A percentile compares a stretch with the other conserved stretches of the same genome.
Conservation (phyloP, 805 yeast species). For the Yarrowia sp. region DNA sequence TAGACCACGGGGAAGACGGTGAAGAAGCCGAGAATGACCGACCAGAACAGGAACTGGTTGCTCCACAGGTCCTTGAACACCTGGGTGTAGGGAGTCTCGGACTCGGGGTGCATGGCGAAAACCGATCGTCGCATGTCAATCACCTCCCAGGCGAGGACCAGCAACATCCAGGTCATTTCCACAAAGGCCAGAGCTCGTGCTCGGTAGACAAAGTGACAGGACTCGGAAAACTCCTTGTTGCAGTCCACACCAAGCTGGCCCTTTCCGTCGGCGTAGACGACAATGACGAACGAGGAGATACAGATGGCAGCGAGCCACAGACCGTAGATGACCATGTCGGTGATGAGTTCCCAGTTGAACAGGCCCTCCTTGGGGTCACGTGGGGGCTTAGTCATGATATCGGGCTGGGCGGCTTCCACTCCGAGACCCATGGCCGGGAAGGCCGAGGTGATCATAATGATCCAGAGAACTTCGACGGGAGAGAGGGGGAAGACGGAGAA, state of each 20-base stretch:
- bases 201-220: constrained; percentile 69
- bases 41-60: constrained; percentile 83
- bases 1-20: constrained; percentile 83
- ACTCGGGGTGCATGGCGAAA: constrained; percentile 71
- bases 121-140: constrained; percentile 73
- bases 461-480: constrained; percentile 82
- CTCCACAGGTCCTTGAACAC: constrained; percentile 70
- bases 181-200: constrained; percentile 82
- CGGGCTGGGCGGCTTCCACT: constrained; percentile 68
- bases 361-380: constrained; percentile 61
- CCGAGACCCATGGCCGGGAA: constrained; percentile 88
- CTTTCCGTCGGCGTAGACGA: constrained; percentile 69
- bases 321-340: constrained; percentile 77
- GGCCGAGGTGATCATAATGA: constrained; percentile 77
- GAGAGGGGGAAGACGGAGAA: constrained; percentile 82
- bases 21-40: constrained; percentile 70
- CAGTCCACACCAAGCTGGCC: constrained; percentile 72
- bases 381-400: constrained; percentile 69
- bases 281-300: constrained; percentile 67
- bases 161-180: constrained; percentile 85
- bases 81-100: constrained; percentile 65
- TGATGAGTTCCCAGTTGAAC: constrained; percentile 69
- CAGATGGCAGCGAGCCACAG: constrained; percentile 75
- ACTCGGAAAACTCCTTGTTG: constrained; percentile 57
- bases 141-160: constrained; percentile 84